Conservation (phyloP, 345 rosid genomes). For the Salix purpurea region DNA sequence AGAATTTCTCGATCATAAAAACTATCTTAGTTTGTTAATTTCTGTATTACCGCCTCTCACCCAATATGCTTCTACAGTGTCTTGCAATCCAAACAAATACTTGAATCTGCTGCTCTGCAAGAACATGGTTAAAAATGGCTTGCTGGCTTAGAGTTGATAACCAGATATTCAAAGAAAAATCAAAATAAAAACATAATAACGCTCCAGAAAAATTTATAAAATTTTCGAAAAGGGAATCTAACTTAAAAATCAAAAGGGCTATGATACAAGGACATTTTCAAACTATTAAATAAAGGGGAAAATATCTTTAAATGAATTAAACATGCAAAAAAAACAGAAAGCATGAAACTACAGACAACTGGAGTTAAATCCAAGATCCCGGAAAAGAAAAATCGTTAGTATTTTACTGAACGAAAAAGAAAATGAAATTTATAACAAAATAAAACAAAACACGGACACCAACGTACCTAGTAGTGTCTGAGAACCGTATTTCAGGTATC, state of each 20-base stretch:
- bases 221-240: background rate
- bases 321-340: background rate
- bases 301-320: background rate
- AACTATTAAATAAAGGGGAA: background rate
- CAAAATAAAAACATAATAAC: background rate
- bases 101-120: slow-evolving; percentile 12
- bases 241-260: background rate
- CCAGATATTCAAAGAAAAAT: background rate
- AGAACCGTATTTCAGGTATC: background rate
- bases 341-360: background rate
- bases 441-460: background rate
- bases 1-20: background rate
- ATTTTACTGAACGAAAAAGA: background rate
- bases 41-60: background rate
- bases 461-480: background rate
- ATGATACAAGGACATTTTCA: background rate
- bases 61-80: background rate
- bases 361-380: background rate
- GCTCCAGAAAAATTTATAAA: background rate
- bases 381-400: background rate
- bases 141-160: background rate
- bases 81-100: background rate
- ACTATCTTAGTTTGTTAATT: background rate
- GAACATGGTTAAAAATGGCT: background rate
- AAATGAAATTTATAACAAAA: background rate